Evolutionary conservation across 768 basidiomycete species (phyloP), one percentile per base, ranked within the genome.

Genomic region (Saitozyma podzolica): DNA sequence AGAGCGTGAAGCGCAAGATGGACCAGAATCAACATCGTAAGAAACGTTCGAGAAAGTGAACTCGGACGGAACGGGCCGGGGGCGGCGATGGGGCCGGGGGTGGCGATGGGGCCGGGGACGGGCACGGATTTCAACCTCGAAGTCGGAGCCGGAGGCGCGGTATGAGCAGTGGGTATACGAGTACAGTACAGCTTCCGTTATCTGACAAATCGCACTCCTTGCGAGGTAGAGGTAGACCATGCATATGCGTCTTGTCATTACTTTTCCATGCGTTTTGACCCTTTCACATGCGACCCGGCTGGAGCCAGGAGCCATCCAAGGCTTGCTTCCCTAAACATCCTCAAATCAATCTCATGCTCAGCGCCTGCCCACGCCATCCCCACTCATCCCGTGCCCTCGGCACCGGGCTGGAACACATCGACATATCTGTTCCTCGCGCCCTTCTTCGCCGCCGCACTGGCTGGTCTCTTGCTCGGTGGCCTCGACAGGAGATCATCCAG

Each of bases 381-480:
- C 5, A 29, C 29, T 29, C 29, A 29, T 29, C 29, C 29, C 45
- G 37, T 48, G 50, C 29, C 20, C 60, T 66, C 70, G 29, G 57
- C 58, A 17, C 56, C 63, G 40, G 67, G 67, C 67, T 89, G 87
- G 79, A 93, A 88, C n/a, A 93, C 88, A 74, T 93, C 91, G 3
- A 96, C 92, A 75, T 96, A 96, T 64, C 90, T 86, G 75, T 83
- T 89, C 59, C 91, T 85, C 59, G 90, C 81, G 67, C 87, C 88
- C 64, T 88, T 88, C 81, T 91, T 94, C 3, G 72, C 73, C 11
- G 73, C 78, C 29, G 86, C 84, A 19, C 85, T 83, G 62, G 84
- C 85, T 14, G 87, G 88, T 63, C 83, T 84, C 29, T 58, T 83
- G 76, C 51, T 81, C 66, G 64, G 84, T 79, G 54, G 83, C 75